Base-by-base conservation (phyloP, 306 rosid species). In the Betula pendula region DNA sequence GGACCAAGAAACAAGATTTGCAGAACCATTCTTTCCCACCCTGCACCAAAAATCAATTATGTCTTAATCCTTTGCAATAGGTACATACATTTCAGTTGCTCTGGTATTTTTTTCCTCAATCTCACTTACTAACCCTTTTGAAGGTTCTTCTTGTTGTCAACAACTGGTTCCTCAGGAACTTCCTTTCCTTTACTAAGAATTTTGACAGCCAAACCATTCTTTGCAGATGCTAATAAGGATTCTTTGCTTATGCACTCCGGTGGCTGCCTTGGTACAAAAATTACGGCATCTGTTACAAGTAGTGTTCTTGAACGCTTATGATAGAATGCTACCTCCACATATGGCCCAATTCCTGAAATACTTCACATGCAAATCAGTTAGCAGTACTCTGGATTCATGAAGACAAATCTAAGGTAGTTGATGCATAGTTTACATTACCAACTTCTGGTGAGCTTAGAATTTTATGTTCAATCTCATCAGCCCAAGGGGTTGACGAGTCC, bases 11-110 rank as follows among this genome's bases (percentile, higher is more conserved):
- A 92, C 89, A 95, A 85, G 82, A 95, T 92, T 81, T 95, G 99
- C 25, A 95, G 91, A 78, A 92, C 99, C 96, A 92, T 95, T 87
- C 99, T 89, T 87, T 95, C 98, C 99, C 99, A 92, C 66, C 97
- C 97, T 92, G 84, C 84, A 84, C 22, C 80, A 44, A 53, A 75
- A 71, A 62, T 55, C 56, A 80, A 10, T 33, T 65, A 53, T 56
- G 50, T 6, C 78, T 81, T 45, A 55, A 71, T 42, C 31, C n/a
- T 24, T 65, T 53, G 44, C 12, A 19, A 72, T 14, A 38, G 6
- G 29, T 8, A 6, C 70, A 59, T 49, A 24, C 44, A 11, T 43
- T 73, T 9, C 3, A 48, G 51, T 40, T 47, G 68, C 76, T 58
- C 42, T 38, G 59, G 31, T 56, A 25, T 68, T 50, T 12, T 51